Percentiles rank a stretch among this genome's conserved stretches.
Conservation (phyloP, 2,329 filamentous ascomycete genomes). For the Diplodia sapinea region DNA sequence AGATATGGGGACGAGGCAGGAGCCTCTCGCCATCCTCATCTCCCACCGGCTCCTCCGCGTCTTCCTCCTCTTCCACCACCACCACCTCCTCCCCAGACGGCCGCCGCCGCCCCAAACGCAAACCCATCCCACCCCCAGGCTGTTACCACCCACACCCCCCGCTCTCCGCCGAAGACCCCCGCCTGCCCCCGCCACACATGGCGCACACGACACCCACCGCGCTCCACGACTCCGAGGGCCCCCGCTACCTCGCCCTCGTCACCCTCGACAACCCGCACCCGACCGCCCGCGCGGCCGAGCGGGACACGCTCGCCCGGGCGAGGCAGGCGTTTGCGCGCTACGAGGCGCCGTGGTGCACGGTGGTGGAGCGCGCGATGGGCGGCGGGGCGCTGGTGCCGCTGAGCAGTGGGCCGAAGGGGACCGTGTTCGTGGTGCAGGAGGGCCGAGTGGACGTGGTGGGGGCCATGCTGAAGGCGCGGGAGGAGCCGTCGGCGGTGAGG, state of each 20-base stretch:
- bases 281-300: neutral
- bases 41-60: neutral
- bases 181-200: neutral
- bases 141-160: neutral
- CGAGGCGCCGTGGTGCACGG: constrained; percentile 15
- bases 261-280: constrained; percentile 25
- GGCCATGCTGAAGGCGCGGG: constrained; percentile 24
- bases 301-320: neutral
- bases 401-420: constrained; percentile 28
- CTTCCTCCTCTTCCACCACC: neutral
- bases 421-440: constrained; percentile 20
- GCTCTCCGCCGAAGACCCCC: neutral
- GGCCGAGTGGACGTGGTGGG: constrained; percentile 30
- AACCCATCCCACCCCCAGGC: neutral
- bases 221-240: constrained; percentile 19
- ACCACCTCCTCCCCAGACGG: neutral
- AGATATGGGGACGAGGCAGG: neutral
- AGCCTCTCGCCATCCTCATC: neutral
- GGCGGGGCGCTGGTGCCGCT: neutral
- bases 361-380: constrained; percentile 9
- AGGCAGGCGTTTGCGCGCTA: neutral
- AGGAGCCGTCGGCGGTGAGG: neutral
- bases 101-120: neutral
- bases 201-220: constrained; percentile 1
- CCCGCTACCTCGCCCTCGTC: constrained; percentile 21